Evolutionary conservation across 345 rosid genomes (phyloP).

Genomic region (Psidium guajava): DNA sequence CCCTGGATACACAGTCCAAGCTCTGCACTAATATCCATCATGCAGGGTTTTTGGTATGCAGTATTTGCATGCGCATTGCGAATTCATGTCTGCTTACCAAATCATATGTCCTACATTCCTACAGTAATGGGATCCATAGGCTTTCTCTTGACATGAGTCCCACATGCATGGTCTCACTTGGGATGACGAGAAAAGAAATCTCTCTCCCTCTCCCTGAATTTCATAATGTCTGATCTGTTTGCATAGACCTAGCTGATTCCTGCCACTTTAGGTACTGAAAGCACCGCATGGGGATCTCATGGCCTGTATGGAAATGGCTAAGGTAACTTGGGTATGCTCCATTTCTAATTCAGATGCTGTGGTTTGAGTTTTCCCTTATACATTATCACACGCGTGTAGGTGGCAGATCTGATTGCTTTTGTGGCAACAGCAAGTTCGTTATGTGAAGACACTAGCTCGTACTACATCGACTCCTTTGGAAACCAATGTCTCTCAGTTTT

Average conservation of each 20-base stretch:
- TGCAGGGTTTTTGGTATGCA: neutral
- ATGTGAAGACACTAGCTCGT: constrained; percentile 33
- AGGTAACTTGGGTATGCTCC: constrained; percentile 24
- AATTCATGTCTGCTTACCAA: neutral
- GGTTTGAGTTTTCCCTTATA: neutral
- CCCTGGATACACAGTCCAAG: neutral
- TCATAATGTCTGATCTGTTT: neutral
- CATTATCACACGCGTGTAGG: constrained; percentile 22
- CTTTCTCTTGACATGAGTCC: neutral
- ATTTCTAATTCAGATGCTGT: neutral
- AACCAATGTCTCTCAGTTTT: constrained; percentile 77
- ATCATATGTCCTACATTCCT: neutral
- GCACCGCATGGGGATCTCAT: constrained; percentile 79
- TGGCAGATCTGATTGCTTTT: constrained; percentile 92
- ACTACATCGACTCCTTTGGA: constrained; percentile 76
- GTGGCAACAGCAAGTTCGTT: constrained; percentile 64
- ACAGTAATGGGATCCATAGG: neutral
- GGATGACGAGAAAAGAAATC: neutral
- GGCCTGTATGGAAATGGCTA: constrained; percentile 91
- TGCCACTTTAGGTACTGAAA: constrained; percentile 40
- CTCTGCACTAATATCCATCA: neutral
- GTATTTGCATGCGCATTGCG: neutral
- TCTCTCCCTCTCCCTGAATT: neutral
- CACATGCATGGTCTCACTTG: neutral
- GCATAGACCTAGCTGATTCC: neutral